These are phyloP conservation scores for Ceratocystiopsis minuta DNA, from an alignment of 2,329 filamentous ascomycete species.

Conservation along the genomic window DNA sequence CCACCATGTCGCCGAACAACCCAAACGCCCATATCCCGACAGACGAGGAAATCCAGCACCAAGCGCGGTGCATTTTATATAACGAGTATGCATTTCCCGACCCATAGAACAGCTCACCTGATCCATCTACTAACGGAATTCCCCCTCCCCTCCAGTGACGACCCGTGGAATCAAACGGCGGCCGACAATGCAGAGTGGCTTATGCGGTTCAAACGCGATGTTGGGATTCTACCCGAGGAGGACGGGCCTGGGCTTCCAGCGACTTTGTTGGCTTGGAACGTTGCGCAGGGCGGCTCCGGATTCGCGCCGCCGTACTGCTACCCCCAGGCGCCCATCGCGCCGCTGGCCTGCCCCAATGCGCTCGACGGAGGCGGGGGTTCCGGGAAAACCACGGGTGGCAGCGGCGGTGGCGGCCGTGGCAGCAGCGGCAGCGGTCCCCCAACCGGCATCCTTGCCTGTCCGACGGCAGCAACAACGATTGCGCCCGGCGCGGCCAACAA, in stretches of 20 bases:
- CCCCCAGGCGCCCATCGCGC: constrained; percentile 21
- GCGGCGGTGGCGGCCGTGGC: constrained; percentile 19
- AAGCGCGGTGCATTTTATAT: constrained; percentile 44
- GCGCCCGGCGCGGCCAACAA: constrained; percentile 23
- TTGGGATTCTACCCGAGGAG: constrained; percentile 29
- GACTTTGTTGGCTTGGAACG: constrained; percentile 23
- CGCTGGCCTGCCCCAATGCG: constrained; percentile 14
- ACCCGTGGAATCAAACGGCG: constrained; percentile 46
- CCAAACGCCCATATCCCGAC: constrained; percentile 39
- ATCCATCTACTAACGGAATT: neutral
- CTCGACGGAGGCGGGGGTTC: constrained; percentile 17
- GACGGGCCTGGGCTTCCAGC: constrained; percentile 30
- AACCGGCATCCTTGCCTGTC: neutral
- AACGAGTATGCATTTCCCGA: constrained; percentile 31
- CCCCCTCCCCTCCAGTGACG: constrained; percentile 24
- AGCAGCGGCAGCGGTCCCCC: too few relatives aligned
- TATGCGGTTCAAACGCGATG: constrained; percentile 40
- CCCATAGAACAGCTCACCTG: neutral
- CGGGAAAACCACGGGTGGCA: constrained; percentile 9
- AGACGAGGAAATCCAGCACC: constrained; percentile 45
- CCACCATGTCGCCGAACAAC: constrained; percentile 40
- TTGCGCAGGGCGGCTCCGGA: constrained; percentile 32
- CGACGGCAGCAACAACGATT: constrained; percentile 6
- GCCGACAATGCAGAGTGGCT: constrained; percentile 48
- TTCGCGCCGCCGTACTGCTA: constrained; percentile 37